Base-by-base conservation (phyloP, 208 protist genomes). In the Tritrichomonas musculus region DNA sequence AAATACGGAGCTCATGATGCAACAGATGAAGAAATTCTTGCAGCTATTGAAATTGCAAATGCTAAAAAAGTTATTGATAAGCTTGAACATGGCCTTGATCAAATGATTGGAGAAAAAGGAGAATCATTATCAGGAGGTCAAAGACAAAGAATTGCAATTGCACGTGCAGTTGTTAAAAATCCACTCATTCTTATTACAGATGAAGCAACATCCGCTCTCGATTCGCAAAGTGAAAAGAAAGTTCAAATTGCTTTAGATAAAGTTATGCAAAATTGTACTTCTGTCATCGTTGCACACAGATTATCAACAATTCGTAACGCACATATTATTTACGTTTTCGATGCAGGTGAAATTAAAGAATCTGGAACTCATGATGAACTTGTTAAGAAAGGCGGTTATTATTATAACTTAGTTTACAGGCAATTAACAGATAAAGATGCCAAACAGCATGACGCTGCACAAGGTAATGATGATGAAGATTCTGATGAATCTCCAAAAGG, bases 1-100 rank as follows among this genome's bases (percentile, higher is more conserved):
- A 92, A 77, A 17, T 95, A 95, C 41, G 95, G 95, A 47, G 77
- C 94, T 3, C 49, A 94, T 22, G 33, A 75, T 11, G 1, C 0
- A 25, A 33, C 30, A 11, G 41, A 82, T n/a, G 41, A 82, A 5
- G 73, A 82, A 82, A 9, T 82, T 50, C 8, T 11, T 14, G 8
- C 73, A n/a, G 73, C 41, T 53, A 8, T 82, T 0, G 73, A 82
- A 82, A 25, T 47, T n/a, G 73, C 73, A 9, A 82, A 82, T 30
- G 73, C 73, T 1, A 50, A 50, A n/a, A 82, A 82, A 36, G 47
- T 82, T 30, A 36, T 82, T 1, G 41, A 49, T 20, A 82, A 82
- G 50, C 50, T 82, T 20, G 22, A 13, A n/a, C 39, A 50, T 8
- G 20, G 8, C 0, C 41, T 82, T 30, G 73, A 82, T 20, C 41